A percentile compares a stretch with the other conserved stretches of the same genome.
Evolutionary conservation across 1,284 basidiomycete genomes (phyloP).

Genomic region (Boletellus deceptivus): DNA sequence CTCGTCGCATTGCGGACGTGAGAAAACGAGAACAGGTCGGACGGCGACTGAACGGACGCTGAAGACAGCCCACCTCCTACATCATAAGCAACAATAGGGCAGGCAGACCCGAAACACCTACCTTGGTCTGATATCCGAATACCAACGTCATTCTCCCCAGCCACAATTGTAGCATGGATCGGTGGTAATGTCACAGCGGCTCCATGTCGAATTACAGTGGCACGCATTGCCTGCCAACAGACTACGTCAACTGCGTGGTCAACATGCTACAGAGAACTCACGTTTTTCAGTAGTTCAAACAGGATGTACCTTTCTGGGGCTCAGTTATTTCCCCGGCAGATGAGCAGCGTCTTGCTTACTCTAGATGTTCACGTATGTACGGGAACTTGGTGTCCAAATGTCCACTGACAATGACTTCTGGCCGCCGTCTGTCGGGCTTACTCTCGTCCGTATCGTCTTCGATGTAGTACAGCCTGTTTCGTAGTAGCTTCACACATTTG

Average conservation of each 20-base stretch:
- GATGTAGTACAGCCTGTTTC: slow-evolving; percentile 45
- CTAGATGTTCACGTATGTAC: slow-evolving; percentile 87
- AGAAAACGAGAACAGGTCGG: slow-evolving; percentile 81
- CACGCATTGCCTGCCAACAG: slow-evolving; percentile 59
- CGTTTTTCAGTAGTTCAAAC: slow-evolving; percentile 88
- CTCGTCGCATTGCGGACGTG: slow-evolving; percentile 72
- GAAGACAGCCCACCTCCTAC: slow-evolving; percentile 68
- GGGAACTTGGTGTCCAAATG: slow-evolving; percentile 73
- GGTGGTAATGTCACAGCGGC: slow-evolving; percentile 44
- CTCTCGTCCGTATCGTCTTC: slow-evolving; percentile 40
- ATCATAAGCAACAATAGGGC: background rate
- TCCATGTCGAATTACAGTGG: slow-evolving; percentile 54
- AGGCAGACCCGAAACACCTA: slow-evolving; percentile 21
- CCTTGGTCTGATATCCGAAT: slow-evolving; percentile 88
- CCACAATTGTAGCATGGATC: slow-evolving; percentile 71
- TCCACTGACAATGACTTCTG: slow-evolving; percentile 73
- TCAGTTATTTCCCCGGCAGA: slow-evolving; percentile 3
- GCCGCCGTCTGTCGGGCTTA: slow-evolving; percentile 42
- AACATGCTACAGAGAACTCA: slow-evolving; percentile 33
- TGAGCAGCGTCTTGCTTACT: slow-evolving; percentile 45
- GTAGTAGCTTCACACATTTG: slow-evolving; percentile 63
- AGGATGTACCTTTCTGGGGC: slow-evolving; percentile 67
- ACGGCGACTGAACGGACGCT: slow-evolving; percentile 54
- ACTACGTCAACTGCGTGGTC: background rate
- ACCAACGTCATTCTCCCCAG: slow-evolving; percentile 67